Percentiles rank a stretch among this genome's conserved stretches.
Evolutionary conservation across 441 rosid species (phyloP).

Genomic region (Syzygium malaccense): DNA sequence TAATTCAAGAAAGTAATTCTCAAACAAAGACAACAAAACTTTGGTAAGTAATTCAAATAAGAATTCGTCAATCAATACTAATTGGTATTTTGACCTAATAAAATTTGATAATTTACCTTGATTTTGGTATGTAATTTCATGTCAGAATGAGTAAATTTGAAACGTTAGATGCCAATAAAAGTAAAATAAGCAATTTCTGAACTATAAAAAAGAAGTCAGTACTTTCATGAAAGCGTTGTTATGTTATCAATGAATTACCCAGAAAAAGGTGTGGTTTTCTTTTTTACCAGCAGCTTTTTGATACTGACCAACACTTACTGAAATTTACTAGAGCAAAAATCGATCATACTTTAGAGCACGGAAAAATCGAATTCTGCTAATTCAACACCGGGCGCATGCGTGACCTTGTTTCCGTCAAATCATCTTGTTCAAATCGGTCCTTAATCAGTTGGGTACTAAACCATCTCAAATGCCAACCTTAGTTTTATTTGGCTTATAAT

Average conservation of each 20-base stretch:
- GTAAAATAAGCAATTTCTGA: not conserved
- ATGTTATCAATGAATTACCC: not conserved
- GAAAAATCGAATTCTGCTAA: too few species aligned
- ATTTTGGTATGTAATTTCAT: not conserved
- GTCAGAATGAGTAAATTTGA: not conserved
- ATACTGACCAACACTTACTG: not conserved
- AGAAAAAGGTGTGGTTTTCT: not conserved
- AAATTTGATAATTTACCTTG: not conserved
- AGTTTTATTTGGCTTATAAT: not conserved
- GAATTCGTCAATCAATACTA: not conserved
- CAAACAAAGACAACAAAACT: not conserved
- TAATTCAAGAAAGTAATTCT: not conserved
- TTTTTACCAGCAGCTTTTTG: not conserved
- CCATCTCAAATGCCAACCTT: not conserved
- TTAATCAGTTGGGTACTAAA: not conserved
- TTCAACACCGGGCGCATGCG: not conserved
- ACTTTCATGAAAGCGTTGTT: not conserved
- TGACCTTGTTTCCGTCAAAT: not conserved
- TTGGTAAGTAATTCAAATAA: not conserved
- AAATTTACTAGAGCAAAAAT: not conserved
- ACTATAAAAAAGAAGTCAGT: not conserved
- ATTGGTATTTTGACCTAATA: not conserved
- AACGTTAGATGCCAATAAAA: not conserved
- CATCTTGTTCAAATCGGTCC: not conserved
- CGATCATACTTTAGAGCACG: not conserved